Conservation (phyloP, 139 green algal species). For the Asterochloris erici region DNA sequence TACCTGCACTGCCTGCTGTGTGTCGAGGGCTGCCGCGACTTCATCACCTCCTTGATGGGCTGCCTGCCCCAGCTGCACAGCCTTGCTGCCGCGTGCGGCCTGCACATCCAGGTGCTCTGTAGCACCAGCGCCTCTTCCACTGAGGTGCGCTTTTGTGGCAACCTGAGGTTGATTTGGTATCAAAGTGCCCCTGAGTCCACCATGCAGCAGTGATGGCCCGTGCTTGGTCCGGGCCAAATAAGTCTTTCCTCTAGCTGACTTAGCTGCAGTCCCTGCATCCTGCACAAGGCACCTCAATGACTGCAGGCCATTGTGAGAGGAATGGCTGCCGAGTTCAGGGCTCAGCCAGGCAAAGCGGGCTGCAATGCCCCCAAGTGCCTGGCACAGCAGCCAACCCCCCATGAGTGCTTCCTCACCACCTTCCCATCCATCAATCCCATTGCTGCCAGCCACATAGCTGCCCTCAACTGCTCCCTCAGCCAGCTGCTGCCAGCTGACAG, state of each 20-base stretch:
- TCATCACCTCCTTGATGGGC: background rate
- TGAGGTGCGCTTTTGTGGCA: conserved; percentile 1
- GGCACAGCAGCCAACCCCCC: background rate
- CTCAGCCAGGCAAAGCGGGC: too few relatives aligned
- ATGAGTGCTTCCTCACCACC: conserved; percentile 23
- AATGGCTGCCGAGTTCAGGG: background rate
- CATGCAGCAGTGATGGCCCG: too few relatives aligned
- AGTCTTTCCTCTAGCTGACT: background rate
- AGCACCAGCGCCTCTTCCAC: background rate
- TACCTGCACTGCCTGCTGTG: conserved; percentile 12
- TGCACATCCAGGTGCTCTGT: conserved; percentile 11
- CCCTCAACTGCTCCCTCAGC: conserved; percentile 13
- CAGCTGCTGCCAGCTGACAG: conserved; percentile 25
- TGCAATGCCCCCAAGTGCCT: background rate
- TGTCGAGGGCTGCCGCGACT: conserved; percentile 7
- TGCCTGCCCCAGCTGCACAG: background rate
- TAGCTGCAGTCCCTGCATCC: background rate
- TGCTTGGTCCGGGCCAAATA: too few relatives aligned
- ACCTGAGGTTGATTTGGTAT: background rate
- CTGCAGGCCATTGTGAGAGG: background rate
- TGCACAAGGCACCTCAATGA: too few relatives aligned
- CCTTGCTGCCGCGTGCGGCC: background rate
- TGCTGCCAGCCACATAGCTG: conserved; percentile 26
- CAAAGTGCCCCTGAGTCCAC: background rate
- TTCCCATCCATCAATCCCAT: conserved; percentile 37